Evolutionary conservation across 352 stramenopile species (phyloP).

Genomic region (Salisapilia sapeloensis): DNA sequence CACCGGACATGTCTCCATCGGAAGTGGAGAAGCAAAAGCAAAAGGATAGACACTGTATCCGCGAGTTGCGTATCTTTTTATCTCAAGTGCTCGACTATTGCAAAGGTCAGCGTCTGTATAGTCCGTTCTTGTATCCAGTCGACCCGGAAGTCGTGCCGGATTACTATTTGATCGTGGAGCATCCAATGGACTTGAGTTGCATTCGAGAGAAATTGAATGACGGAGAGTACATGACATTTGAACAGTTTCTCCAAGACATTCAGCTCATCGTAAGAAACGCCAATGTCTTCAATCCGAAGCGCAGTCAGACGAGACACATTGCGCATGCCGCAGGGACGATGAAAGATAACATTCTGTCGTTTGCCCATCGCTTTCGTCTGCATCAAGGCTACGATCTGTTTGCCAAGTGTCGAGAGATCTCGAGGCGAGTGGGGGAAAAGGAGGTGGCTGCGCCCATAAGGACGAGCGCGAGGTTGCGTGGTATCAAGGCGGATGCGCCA

Average conservation of each 20-base stretch:
- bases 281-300: constrained; percentile 80
- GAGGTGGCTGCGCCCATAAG: constrained; percentile 3
- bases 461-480: constrained; percentile 6
- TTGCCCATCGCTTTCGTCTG: constrained; percentile 73
- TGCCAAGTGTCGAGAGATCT: constrained; percentile 65
- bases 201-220: constrained; percentile 85
- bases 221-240: constrained; percentile 77
- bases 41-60: constrained; percentile 64
- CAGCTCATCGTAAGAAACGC: constrained; percentile 79
- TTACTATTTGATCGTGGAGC: constrained; percentile 80
- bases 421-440: constrained; percentile 30
- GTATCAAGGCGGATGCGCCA: constrained; percentile 5
- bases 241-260: constrained; percentile 79
- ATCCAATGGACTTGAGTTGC: constrained; percentile 75
- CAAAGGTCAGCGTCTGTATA: constrained; percentile 41
- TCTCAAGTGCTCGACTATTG: constrained; percentile 73
- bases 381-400: constrained; percentile 83
- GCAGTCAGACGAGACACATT: constrained; percentile 51
- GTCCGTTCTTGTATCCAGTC: constrained; percentile 54
- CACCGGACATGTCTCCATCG: constrained; percentile 12
- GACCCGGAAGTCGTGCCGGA: constrained; percentile 65
- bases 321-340: constrained; percentile 69
- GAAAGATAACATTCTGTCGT: constrained; percentile 82
- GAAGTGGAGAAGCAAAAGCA: constrained; percentile 32
- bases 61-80: constrained; percentile 80